Conservation (phyloP, 768 basidiomycete genomes). For the Gautieria morchelliformis region DNA sequence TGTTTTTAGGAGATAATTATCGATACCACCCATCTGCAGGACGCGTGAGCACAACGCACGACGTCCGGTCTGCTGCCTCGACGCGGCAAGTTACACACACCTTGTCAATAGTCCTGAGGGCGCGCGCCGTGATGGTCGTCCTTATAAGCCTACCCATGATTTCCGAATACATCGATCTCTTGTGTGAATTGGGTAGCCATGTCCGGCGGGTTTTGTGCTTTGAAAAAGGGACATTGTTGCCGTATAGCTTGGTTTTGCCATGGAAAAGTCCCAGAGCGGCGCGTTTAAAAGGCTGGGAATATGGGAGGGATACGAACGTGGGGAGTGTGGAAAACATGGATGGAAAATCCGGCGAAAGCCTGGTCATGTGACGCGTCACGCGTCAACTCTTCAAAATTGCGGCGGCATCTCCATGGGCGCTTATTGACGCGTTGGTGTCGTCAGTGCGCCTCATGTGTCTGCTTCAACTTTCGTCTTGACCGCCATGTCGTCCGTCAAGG, state of each 20-base stretch:
- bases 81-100: slow-evolving; percentile 25
- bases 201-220: slow-evolving; percentile 79
- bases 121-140: slow-evolving; percentile 67
- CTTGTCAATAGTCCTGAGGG: slow-evolving; percentile 78
- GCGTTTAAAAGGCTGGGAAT: slow-evolving; percentile 69
- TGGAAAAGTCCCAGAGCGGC: slow-evolving; percentile 76
- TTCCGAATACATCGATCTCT: slow-evolving; percentile 63
- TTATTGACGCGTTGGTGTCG: too few relatives aligned
- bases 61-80: too few relatives aligned
- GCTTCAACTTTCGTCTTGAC: not conserved
- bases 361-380: too few relatives aligned
- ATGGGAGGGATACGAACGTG: slow-evolving; percentile 12
- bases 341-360: not conserved
- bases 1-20: slow-evolving; percentile 52
- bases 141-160: slow-evolving; percentile 45
- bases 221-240: slow-evolving; percentile 86
- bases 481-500: not conserved
- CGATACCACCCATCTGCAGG: slow-evolving; percentile 55
- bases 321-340: slow-evolving; percentile 28
- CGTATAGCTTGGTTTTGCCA: slow-evolving; percentile 68
- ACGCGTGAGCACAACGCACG: not conserved
- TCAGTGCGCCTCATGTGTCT: too few relatives aligned
- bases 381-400: too few relatives aligned
- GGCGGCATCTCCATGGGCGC: too few relatives aligned
- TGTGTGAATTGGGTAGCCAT: slow-evolving; percentile 84